phyloP scores from a whole-genome alignment of 495 filamentous ascomycete species.

The Penicillium goetzii region DNA sequence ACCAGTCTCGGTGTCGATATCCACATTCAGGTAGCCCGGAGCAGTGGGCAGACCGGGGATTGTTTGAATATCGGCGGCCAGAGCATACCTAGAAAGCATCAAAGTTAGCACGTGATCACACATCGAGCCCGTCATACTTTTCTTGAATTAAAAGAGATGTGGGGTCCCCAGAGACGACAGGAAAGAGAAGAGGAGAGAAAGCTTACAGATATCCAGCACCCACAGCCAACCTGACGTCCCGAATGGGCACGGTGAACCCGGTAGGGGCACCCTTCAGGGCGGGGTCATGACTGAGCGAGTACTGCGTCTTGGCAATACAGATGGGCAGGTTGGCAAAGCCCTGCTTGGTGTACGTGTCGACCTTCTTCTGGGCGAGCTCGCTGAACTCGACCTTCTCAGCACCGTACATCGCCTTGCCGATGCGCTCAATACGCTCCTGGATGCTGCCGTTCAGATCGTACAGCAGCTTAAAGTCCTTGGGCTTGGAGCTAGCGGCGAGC shows the following conservation, averaged over 20 bases:
- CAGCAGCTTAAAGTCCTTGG: conserved; percentile 87
- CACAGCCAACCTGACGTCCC: conserved; percentile 91
- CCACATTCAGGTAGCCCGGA: conserved; percentile 94
- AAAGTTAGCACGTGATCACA: conserved; percentile 8
- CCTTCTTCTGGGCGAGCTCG: conserved; percentile 91
- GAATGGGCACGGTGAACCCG: conserved; percentile 92
- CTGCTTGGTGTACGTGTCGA: conserved; percentile 90
- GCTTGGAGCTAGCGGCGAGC: conserved; percentile 78
- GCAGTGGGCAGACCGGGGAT: conserved; percentile 96
- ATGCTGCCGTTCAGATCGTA: conserved; percentile 81
- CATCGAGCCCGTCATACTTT: too few species aligned
- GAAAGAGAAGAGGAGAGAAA: conserved; percentile 8
- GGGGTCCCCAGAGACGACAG: neutral
- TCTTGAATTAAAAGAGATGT: too few species aligned
- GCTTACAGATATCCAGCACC: conserved; percentile 89
- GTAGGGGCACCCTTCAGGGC: conserved; percentile 94
- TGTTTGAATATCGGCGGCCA: conserved; percentile 97
- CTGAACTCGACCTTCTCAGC: conserved; percentile 89
- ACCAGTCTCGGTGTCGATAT: conserved; percentile 89
- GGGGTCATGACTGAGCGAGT: conserved; percentile 92
- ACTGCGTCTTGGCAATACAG: conserved; percentile 97
- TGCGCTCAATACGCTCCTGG: conserved; percentile 88
- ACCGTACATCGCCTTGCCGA: conserved; percentile 92
- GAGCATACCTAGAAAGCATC: conserved; percentile 66
- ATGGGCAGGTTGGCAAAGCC: conserved; percentile 92